phyloP scores from a whole-genome alignment of 2,329 filamentous ascomycete species.

The Monosporascus ibericus region DNA sequence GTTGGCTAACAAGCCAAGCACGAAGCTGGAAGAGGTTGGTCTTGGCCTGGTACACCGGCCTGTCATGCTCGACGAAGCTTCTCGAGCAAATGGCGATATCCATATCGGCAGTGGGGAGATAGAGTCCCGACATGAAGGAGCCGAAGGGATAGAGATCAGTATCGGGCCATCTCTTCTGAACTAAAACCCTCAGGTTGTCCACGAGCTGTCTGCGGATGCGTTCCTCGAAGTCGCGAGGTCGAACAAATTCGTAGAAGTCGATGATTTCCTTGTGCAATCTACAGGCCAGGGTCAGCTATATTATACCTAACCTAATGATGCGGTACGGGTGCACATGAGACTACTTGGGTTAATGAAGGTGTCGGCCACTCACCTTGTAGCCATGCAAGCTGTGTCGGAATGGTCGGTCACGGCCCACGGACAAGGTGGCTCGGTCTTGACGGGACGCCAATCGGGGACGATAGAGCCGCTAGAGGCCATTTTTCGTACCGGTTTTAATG shows the following conservation, averaged over 20 bases:
- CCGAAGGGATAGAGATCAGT: constrained; percentile 73
- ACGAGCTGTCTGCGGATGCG: constrained; percentile 68
- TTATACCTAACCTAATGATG: too few relatives aligned
- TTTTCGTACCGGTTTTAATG: constrained; percentile 44
- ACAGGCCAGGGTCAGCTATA: not conserved
- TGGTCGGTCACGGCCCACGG: constrained; percentile 62
- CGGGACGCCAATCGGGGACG: constrained; percentile 45
- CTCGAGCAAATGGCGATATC: constrained; percentile 74
- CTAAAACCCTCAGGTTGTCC: constrained; percentile 54
- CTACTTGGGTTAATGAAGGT: too few relatives aligned
- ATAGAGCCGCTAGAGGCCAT: constrained; percentile 46
- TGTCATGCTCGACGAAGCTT: constrained; percentile 49
- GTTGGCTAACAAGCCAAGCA: constrained; percentile 48
- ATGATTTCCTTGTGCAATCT: constrained; percentile 78
- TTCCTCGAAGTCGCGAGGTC: constrained; percentile 71
- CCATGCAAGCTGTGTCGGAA: constrained; percentile 44
- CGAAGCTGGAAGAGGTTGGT: constrained; percentile 57
- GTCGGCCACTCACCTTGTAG: constrained; percentile 45
- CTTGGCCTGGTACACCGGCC: constrained; percentile 43
- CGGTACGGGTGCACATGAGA: too few relatives aligned
- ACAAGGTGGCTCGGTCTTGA: constrained; percentile 34
- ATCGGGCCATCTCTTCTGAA: constrained; percentile 52
- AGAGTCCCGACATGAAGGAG: constrained; percentile 83
- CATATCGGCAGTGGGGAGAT: constrained; percentile 75
- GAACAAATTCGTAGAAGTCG: constrained; percentile 83